Evolutionary conservation across 768 basidiomycete species (phyloP).

Genomic region (Trametes villosa): DNA sequence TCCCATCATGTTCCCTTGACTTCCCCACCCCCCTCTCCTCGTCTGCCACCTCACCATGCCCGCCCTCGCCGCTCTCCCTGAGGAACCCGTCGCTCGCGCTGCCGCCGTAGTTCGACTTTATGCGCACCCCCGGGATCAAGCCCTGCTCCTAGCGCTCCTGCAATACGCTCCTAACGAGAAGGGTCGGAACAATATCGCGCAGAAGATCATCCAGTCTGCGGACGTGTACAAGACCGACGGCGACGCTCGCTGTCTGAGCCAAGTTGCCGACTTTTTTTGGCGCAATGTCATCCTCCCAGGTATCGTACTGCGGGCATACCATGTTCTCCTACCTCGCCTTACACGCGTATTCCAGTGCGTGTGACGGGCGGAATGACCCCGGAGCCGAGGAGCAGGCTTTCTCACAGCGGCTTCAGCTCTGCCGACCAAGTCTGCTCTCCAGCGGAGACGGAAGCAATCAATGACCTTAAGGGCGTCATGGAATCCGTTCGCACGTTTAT

Average conservation of each 20-base stretch:
- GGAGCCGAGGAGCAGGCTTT: constrained; percentile 15
- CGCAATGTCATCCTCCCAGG: constrained; percentile 19
- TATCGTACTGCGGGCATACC: background rate
- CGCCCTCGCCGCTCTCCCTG: background rate
- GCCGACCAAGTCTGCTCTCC: constrained; percentile 10
- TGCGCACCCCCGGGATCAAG: constrained; percentile 12
- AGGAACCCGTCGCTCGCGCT: background rate
- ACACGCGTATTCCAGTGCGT: constrained; percentile 7
- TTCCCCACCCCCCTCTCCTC: background rate
- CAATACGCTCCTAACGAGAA: constrained; percentile 17
- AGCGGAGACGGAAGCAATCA: constrained; percentile 9
- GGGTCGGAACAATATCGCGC: constrained; percentile 12
- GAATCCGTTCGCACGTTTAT: constrained; percentile 1
- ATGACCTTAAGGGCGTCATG: constrained; percentile 13
- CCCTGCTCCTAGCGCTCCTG: constrained; percentile 15
- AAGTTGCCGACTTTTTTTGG: constrained; percentile 20
- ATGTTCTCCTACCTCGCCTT: background rate
- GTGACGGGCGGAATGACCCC: constrained; percentile 19
- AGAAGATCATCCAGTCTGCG: constrained; percentile 14
- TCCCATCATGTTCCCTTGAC: background rate
- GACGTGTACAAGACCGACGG: constrained; percentile 10
- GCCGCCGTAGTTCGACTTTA: constrained; percentile 9
- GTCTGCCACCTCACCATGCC: constrained; percentile 1
- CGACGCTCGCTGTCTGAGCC: constrained; percentile 11
- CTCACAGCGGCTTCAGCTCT: constrained; percentile 13